These are phyloP conservation scores for Tylopilus vinaceipallidus DNA, from an alignment of 768 basidiomycete genomes.

Conservation along the genomic window DNA sequence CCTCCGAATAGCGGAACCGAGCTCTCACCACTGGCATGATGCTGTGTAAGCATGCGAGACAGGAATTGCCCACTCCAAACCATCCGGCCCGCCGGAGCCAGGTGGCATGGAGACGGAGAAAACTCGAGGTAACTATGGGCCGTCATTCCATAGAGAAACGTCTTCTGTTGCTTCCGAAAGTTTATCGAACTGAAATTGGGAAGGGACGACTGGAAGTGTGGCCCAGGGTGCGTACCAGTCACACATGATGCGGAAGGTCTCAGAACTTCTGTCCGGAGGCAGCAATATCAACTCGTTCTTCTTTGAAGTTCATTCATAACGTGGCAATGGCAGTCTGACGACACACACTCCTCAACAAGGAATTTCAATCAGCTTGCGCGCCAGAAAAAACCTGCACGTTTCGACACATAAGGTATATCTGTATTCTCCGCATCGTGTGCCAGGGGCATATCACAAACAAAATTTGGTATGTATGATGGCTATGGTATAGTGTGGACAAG, in stretches of 20 bases:
- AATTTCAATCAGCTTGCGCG: background rate
- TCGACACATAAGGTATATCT: slow-evolving; percentile 3
- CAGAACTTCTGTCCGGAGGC: slow-evolving; percentile 7
- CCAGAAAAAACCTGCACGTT: slow-evolving; percentile 1
- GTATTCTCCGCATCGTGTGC: background rate
- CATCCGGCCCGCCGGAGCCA: too few relatives aligned
- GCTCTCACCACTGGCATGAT: background rate
- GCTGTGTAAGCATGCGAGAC: too few relatives aligned
- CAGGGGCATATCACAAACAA: slow-evolving; percentile 9
- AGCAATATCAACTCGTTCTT: slow-evolving; percentile 2
- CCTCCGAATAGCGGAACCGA: background rate
- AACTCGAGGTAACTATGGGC: background rate
- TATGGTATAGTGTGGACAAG: slow-evolving; percentile 31
- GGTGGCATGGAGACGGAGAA: background rate
- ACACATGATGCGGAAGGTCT: slow-evolving; percentile 10
- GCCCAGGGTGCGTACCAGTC: background rate
- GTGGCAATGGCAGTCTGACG: background rate
- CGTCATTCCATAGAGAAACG: background rate
- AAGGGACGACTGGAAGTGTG: background rate
- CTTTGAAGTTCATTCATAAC: slow-evolving; percentile 15
- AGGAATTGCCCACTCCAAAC: background rate
- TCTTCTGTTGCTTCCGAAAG: background rate
- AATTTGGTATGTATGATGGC: slow-evolving; percentile 13
- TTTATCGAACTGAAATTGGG: slow-evolving; percentile 1
- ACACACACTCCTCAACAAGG: background rate